Base-by-base conservation (phyloP, 2,329 filamentous ascomycete species). In the Diaporthe sp. region DNA sequence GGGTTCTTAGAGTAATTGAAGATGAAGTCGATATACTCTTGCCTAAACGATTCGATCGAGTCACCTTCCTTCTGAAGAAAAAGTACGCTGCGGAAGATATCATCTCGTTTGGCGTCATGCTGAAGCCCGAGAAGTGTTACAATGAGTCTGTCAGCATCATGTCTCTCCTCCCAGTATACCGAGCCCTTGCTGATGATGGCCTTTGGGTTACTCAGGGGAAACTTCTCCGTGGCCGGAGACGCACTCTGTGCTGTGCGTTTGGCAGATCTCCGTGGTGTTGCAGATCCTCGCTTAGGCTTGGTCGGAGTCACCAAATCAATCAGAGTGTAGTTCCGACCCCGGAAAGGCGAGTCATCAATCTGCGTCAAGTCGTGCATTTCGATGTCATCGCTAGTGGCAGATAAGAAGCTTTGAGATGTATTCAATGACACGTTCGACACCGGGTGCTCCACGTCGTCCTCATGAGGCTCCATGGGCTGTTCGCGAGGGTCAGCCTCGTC, bases 371-470 rank as follows among this genome's bases (percentile, higher is more conserved):
- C 75, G 50, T 67, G 60, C 57, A 76, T 73, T 33, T 70, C 57
- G 4, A 73, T 66, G 28, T 55, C 58, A 10, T 40, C 69, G 17
- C 58, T 67, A 13, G 55, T 55, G 1, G 45, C 13, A 13, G 74
- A 67, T 3, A 4, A 25, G 33, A 74, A 74, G 52, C 58, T 74
- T 33, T 55, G 66, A 17, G 30, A 22, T 17, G 33, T 33, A 12
- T 66, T 35, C 10, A 33, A 33, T 3, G 25, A 5, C 4, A 30
- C 33, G 8, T 35, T 33, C n/a, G 45, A 25, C 8, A 25, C n/a
- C 22, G 40, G 19, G 15, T 50, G 68, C 45, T 77, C 77, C 33
- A 77, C 33, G 10, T 78, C 76, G 74, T 77, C 77, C 33, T 75
- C 66, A 12, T 47, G 67, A 6, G 19, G 28, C 12, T 57, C 54